phyloP scores from a whole-genome alignment of 2,329 filamentous ascomycete species.

The Sclerotinia trifoliorum region DNA sequence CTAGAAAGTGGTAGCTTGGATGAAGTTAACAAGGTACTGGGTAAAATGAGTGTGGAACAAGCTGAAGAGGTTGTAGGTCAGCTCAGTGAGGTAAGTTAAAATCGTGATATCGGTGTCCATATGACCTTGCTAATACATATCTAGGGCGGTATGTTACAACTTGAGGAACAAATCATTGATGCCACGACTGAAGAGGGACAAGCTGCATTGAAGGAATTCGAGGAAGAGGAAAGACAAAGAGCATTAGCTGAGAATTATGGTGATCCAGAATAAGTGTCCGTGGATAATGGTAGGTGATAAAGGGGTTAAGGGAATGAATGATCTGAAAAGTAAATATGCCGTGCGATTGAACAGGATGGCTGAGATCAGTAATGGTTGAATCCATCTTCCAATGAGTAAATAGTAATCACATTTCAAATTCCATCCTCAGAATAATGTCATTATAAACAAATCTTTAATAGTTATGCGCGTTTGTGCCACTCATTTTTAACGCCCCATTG shows the following conservation, averaged over 20 bases:
- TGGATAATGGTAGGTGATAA: neutral
- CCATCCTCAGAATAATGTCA: constrained; percentile 10
- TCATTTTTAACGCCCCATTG: constrained; percentile 40
- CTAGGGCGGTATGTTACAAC: constrained; percentile 78
- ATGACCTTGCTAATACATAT: constrained; percentile 15
- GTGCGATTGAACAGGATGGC: neutral
- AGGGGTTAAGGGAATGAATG: constrained; percentile 10
- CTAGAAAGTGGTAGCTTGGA: constrained; percentile 88
- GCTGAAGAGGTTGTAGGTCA: constrained; percentile 82
- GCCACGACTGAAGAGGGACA: constrained; percentile 86
- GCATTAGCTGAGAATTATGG: constrained; percentile 36
- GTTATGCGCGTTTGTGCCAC: constrained; percentile 33
- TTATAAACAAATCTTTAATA: constrained; percentile 16
- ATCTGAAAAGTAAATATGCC: neutral
- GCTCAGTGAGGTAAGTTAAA: constrained; percentile 63
- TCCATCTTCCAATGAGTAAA: neutral
- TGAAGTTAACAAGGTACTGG: constrained; percentile 81
- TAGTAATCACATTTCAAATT: constrained; percentile 13
- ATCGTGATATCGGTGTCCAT: neutral
- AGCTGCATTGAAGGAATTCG: constrained; percentile 73
- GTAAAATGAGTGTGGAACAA: constrained; percentile 83
- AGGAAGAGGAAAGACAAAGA: constrained; percentile 51
- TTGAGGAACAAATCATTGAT: constrained; percentile 93
- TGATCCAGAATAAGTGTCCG: constrained; percentile 40
- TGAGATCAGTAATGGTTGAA: constrained; percentile 7